Percentiles rank a stretch among this genome's conserved stretches.
These are phyloP conservation scores for Cantharellus anzutake DNA, from an alignment of 768 basidiomycete genomes.

Conservation along the genomic window DNA sequence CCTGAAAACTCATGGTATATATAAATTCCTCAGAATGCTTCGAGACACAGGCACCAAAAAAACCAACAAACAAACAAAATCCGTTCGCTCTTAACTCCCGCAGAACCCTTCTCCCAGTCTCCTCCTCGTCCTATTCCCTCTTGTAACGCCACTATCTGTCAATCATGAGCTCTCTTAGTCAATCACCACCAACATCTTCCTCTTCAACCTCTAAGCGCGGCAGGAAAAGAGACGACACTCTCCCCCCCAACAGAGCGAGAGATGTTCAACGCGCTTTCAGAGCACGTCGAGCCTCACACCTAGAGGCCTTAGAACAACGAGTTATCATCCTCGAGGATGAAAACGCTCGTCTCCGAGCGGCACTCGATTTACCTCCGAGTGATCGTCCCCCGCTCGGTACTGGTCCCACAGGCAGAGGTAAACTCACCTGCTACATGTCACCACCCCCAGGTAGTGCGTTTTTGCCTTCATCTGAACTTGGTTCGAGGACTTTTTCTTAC, in stretches of 20 bases:
- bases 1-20: too few species aligned
- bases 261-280: constrained; percentile 84
- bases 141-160: not conserved
- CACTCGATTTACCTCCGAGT: constrained; percentile 55
- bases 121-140: not conserved
- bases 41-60: too few species aligned
- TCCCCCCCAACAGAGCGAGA: constrained; percentile 61
- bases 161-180: not conserved
- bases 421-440: constrained; percentile 10
- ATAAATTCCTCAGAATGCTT: too few species aligned
- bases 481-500: too few species aligned
- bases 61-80: too few species aligned
- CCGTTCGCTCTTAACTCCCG: too few species aligned
- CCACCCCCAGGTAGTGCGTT: not conserved
- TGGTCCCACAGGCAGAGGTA: constrained; percentile 79
- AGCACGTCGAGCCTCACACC: constrained; percentile 71
- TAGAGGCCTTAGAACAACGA: constrained; percentile 64
- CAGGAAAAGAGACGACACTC: constrained; percentile 63
- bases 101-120: not conserved
- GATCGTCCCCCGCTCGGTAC: constrained; percentile 54
- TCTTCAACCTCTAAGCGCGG: constrained; percentile 46
- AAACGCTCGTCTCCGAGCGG: constrained; percentile 51
- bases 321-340: constrained; percentile 73
- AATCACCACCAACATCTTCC: not conserved
- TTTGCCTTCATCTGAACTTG: too few species aligned